These are phyloP conservation scores for Cystobasidium pallidum DNA, from an alignment of 1,284 basidiomycete species.

Conservation along the genomic window DNA sequence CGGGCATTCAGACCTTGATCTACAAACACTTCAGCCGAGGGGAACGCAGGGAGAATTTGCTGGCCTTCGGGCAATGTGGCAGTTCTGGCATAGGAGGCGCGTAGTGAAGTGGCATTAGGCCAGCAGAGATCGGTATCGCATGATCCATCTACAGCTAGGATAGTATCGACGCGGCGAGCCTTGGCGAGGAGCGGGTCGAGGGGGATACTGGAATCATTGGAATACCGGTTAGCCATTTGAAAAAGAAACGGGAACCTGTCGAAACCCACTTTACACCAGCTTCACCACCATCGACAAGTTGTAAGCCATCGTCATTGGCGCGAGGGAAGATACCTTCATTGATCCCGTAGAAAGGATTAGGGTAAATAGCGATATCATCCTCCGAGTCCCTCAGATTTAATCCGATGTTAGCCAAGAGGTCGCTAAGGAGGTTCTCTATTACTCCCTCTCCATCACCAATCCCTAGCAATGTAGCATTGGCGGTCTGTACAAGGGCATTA, in stretches of 20 bases:
- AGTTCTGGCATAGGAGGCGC: slow-evolving; percentile 54
- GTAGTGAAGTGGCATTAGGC: slow-evolving; percentile 65
- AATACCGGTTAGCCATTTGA: slow-evolving; percentile 3
- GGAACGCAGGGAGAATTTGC: slow-evolving; percentile 52
- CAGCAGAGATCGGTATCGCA: slow-evolving; percentile 63
- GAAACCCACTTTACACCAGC: slow-evolving; percentile 54
- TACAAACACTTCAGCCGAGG: slow-evolving; percentile 62
- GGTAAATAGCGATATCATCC: slow-evolving; percentile 49
- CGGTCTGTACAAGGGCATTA: slow-evolving; percentile 54
- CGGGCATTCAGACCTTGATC: slow-evolving; percentile 68
- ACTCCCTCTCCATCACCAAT: slow-evolving; percentile 53
- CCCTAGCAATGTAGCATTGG: slow-evolving; percentile 43
- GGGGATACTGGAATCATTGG: slow-evolving; percentile 62
- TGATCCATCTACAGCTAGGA: slow-evolving; percentile 71
- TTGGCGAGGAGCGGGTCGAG: slow-evolving; percentile 68
- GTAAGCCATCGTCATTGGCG: slow-evolving; percentile 54
- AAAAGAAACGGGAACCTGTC: not conserved
- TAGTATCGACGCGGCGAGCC: slow-evolving; percentile 66
- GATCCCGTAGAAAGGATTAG: slow-evolving; percentile 48
- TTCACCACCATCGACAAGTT: slow-evolving; percentile 61
- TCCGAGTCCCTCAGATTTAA: slow-evolving; percentile 46
- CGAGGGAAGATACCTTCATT: slow-evolving; percentile 47
- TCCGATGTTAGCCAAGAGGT: slow-evolving; percentile 53
- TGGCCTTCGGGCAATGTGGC: slow-evolving; percentile 41
- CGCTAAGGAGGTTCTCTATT: slow-evolving; percentile 53